Base-by-base conservation (phyloP, 495 filamentous ascomycete species). In the Penicillium samsonianum region DNA sequence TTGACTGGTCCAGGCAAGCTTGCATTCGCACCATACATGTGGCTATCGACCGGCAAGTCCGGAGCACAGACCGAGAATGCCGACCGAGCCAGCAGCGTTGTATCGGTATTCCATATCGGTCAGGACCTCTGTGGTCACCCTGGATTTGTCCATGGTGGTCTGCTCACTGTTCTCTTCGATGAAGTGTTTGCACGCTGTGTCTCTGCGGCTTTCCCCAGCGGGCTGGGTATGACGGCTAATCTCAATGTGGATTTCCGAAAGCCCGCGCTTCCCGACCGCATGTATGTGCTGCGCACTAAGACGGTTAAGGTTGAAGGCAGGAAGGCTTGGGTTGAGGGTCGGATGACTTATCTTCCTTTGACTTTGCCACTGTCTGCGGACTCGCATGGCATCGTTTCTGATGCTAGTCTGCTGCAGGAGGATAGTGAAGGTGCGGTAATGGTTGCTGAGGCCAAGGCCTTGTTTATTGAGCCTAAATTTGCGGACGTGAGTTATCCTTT, bases 391-490 rank as follows among this genome's bases (percentile, higher is more conserved):
- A n/a, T 65, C 16, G 38, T 57, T 1, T 2, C 50, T 10, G 63
- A 68, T 60, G 41, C 28, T 22, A 58, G 47, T 17, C 37, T 62
- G 20, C 51, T 61, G 28, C 54, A 7, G 11, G 80, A 72, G 53
- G 78, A 76, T 44, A 78, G 77, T 52, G 78, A 86, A 57, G 80
- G 77, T 31, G 77, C 82, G 7, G 65, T 82, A 22, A 80, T 91
- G 59, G 77, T 93, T 50, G 87, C 83, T 28, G 88, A 91, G 71
- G 90, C 86, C 28, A 87, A 84, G 66, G 93, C 89, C 11, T 78
- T 98, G 61, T 97, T 95, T 72, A 79, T 98, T 52, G 91, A 95
- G 70, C 93, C 93, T 3, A 91, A 83, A 71, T 82, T 90, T 68
- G 91, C 90, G 17, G 81, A 86, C 87, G 68, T 70, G 81, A 84